Evolutionary conservation across 1,284 basidiomycete species (phyloP).

Genomic region (Cryptococcus sp.): DNA sequence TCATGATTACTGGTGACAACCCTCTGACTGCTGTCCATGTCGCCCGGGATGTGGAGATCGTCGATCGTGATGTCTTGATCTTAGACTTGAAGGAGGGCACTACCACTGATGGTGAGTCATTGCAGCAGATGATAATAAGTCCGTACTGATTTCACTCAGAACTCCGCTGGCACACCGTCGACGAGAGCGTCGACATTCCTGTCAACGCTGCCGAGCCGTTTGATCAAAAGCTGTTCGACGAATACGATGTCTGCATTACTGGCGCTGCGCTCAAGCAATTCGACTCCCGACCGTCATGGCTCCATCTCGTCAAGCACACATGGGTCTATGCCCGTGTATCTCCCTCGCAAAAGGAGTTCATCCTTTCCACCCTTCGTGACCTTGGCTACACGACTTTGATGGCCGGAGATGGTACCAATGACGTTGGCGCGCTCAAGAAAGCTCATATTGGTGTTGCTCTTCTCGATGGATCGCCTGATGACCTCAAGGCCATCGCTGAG

Average conservation of each 20-base stretch:
- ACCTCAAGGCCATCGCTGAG: conserved; percentile 89
- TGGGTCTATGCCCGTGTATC: conserved; percentile 98
- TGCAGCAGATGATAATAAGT: neutral
- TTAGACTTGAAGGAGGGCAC: conserved; percentile 84
- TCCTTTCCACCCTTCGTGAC: conserved; percentile 81
- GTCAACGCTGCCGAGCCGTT: conserved; percentile 76
- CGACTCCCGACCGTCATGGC: conserved; percentile 65
- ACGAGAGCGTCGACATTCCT: conserved; percentile 81
- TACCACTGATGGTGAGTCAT: conserved; percentile 62
- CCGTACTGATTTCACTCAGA: conserved; percentile 56
- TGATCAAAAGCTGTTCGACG: conserved; percentile 71
- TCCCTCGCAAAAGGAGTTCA: conserved; percentile 90
- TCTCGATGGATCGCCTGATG: conserved; percentile 85
- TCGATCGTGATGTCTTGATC: conserved; percentile 88
- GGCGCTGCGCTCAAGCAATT: conserved; percentile 87
- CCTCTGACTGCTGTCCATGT: conserved; percentile 93
- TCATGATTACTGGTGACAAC: conserved; percentile 98
- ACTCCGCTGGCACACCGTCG: conserved; percentile 88
- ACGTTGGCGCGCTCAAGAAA: conserved; percentile 93
- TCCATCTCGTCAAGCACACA: conserved; percentile 79
- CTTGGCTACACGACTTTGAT: conserved; percentile 89
- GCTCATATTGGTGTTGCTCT: conserved; percentile 93
- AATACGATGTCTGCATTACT: conserved; percentile 93
- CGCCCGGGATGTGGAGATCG: conserved; percentile 89
- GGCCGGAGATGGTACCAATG: conserved; percentile 97